Base-by-base conservation (phyloP, 805 yeast genomes). In the Myxozyma neglecta region DNA sequence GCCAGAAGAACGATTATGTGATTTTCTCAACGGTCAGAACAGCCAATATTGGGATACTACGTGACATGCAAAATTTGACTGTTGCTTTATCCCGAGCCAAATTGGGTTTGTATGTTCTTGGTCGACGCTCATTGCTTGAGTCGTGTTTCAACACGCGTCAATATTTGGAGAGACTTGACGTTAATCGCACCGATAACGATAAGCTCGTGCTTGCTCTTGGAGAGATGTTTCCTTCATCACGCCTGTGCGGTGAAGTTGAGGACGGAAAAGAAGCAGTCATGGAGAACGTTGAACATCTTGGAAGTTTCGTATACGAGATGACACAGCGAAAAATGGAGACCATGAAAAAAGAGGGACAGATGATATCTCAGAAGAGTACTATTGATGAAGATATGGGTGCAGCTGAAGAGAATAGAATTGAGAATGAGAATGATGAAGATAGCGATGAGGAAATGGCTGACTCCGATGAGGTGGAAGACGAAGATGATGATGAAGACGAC, bases 1-100 rank as follows among this genome's bases (percentile, higher is more conserved):
- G 75, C 2, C 55, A 68, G 18, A 71, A 70, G 53, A 72, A 65
- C 42, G 74, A 73, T 34, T 72, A 72, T 60, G 70, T 74, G 18
- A 70, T 80, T 44, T 62, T 75, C 10, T 77, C 80, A 8, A 63
- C 76, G 43, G 79, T 75, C 20, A 71, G 75, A 16, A 76, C 81
- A 1, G 32, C 63, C 49, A 29, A 57, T 36, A 24, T 65, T 55
- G 71, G 77, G 46, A 39, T 55, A 43, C 53, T 72, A 61, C 68
- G 67, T 11, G 74, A 71, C 55, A 37, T 59, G 36, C 50, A 66
- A 54, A 63, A 63, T 32, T 24, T 69, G 37, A 70, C 70, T 20
- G 70, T 57, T 52, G 76, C 76, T 2, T 47, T 72, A 35, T 70
- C 74, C 7, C 65, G 73, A 36, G 78, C 75, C 8, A 57, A 69